Evolutionary conservation across 1,284 basidiomycete genomes (phyloP), one percentile per base, ranked within the genome.

Genomic region (Pseudozyma pruni): DNA sequence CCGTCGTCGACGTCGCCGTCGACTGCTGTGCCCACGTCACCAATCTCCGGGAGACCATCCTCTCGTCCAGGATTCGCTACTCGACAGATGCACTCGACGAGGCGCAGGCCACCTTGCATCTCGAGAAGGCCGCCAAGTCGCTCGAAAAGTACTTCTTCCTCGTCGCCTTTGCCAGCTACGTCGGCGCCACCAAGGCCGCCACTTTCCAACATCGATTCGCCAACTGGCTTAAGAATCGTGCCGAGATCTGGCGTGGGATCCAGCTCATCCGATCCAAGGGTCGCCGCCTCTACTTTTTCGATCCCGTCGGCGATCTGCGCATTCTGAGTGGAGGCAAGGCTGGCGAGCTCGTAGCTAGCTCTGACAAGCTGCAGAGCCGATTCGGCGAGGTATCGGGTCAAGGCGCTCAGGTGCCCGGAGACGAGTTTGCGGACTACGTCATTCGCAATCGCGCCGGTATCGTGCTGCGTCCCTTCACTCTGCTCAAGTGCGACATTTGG

Each of bases 91-190:
- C 72, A 2, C 50, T 75, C 9, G 69, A 77, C 38, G 74, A 73
- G 33, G 61, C 56, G 4, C 57, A 72, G 32, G 64, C 74, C 14
- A 38, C 70, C 2, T 38, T 48, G n/a, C 73, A 74, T 22, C 69
- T 82, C 42, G 58, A 72, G 27, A 75, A 73, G 33, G 80, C 80
- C 8, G 68, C 66, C 38, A 78, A 78, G 48, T 72, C 85, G 5
- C 83, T 88, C 22, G 87, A 88, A 70, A 86, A 86, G 68, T 87
- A 87, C 81, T 97, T 96, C 85, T 98, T 98, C 84, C 88, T 95
- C 64, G 91, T 98, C 60, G 91, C 92, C 0, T 98, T 98, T 79
- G 90, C 94, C 2, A 92, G 90, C 63, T 99, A 93, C 75, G 90
- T 96, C 8, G 91, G 94, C 50, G 86, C 87, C 16, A 84, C 85